These are phyloP conservation scores for Zymoseptoria ardabiliae DNA, from an alignment of 2,329 filamentous ascomycete species.

Conservation along the genomic window DNA sequence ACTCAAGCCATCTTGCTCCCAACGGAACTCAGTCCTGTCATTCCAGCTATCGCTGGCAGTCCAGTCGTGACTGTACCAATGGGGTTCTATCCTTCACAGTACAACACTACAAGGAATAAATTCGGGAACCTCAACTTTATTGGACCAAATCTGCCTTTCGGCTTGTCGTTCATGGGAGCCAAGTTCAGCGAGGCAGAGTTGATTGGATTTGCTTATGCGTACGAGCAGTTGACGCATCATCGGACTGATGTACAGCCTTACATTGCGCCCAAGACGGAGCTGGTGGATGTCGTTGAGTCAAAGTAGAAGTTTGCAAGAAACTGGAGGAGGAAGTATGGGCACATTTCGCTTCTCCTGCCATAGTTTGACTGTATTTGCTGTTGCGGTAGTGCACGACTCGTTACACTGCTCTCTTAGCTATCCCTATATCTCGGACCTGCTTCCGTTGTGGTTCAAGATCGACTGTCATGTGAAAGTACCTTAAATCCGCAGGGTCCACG, in stretches of 20 bases:
- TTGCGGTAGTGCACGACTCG: slow-evolving; percentile 5
- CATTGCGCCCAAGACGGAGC: slow-evolving; percentile 42
- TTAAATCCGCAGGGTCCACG: background rate
- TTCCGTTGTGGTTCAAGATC: background rate
- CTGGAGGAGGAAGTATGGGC: background rate
- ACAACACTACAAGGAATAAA: background rate
- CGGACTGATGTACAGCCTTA: slow-evolving; percentile 44
- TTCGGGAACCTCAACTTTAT: slow-evolving; percentile 11
- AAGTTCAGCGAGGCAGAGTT: slow-evolving; percentile 55
- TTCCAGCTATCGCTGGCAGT: slow-evolving; percentile 50
- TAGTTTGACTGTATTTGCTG: too few species aligned
- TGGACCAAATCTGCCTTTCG: slow-evolving; percentile 44
- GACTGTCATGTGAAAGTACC: background rate
- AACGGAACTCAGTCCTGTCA: slow-evolving; percentile 40
- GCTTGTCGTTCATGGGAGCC: slow-evolving; percentile 53
- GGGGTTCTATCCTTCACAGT: slow-evolving; percentile 29
- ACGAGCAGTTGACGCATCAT: slow-evolving; percentile 54
- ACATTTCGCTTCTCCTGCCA: background rate
- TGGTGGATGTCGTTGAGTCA: slow-evolving; percentile 35
- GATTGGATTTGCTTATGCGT: slow-evolving; percentile 60
- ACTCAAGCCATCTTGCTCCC: slow-evolving; percentile 59
- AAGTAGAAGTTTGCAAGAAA: background rate
- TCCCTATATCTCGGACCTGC: background rate
- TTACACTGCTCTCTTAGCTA: too few species aligned
- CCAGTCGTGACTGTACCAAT: slow-evolving; percentile 59